Percentiles rank a stretch among this genome's conserved stretches.
Evolutionary conservation across 2,329 filamentous ascomycete genomes (phyloP).

Genomic region (Beauveria caledonica): DNA sequence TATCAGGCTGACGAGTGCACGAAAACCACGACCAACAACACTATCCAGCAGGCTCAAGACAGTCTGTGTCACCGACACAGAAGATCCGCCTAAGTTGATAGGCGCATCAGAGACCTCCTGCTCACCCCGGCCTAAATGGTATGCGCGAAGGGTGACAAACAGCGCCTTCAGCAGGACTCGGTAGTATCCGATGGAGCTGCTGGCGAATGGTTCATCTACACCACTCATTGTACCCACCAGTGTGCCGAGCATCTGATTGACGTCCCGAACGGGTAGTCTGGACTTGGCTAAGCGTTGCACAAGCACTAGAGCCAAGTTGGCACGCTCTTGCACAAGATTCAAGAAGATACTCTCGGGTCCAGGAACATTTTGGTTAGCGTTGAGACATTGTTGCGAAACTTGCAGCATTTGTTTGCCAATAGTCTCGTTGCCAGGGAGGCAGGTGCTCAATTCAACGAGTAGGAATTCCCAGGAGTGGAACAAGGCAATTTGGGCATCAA

Average conservation of each 20-base stretch:
- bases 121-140: conserved; percentile 30
- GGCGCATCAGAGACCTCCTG: conserved; percentile 21
- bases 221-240: conserved; percentile 44
- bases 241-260: conserved; percentile 42
- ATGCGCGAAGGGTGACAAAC: conserved; percentile 69
- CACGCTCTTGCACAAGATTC: conserved; percentile 64
- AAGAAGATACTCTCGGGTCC: conserved; percentile 77
- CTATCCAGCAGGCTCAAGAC: conserved; percentile 73
- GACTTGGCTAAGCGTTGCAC: conserved; percentile 68
- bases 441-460: conserved; percentile 70
- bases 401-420: conserved; percentile 64
- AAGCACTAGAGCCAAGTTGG: conserved; percentile 73
- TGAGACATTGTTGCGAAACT: conserved; percentile 69
- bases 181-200: conserved; percentile 59
- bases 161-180: conserved; percentile 76
- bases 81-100: conserved; percentile 25
- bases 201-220: conserved; percentile 45
- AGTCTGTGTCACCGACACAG: conserved; percentile 45
- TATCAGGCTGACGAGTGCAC: conserved; percentile 68
- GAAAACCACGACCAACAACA: conserved; percentile 75
- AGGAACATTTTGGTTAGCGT: conserved; percentile 64
- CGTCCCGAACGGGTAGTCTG: conserved; percentile 40
- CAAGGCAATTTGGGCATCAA: conserved; percentile 82
- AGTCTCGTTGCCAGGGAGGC: conserved; percentile 41
- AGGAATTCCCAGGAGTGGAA: conserved; percentile 87